Conservation (phyloP, 306 rosid species). For the Dryas alaskensis region DNA sequence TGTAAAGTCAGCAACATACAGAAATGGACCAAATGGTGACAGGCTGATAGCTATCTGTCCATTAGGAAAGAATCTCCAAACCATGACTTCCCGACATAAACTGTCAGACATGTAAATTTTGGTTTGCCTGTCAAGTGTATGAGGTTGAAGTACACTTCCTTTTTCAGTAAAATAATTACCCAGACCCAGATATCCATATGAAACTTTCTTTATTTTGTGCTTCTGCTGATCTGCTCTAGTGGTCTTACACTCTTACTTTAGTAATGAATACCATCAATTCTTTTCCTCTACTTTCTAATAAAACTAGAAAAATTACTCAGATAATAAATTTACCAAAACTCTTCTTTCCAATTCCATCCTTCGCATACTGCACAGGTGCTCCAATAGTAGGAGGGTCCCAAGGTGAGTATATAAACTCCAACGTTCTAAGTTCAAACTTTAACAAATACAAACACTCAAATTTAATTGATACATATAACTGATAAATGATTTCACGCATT, state of each 20-base stretch:
- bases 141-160: background rate
- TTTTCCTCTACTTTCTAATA: background rate
- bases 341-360: too few relatives aligned
- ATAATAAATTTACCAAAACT: too few relatives aligned
- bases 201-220: constrained; percentile 6
- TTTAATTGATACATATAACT: too few relatives aligned
- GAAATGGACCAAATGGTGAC: background rate
- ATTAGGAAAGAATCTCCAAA: constrained; percentile 1
- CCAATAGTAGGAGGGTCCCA: too few relatives aligned
- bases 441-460: background rate
- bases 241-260: background rate
- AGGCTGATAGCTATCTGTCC: background rate
- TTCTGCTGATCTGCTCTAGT: background rate
- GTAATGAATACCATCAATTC: background rate
- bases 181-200: background rate
- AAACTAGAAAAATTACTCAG: too few relatives aligned
- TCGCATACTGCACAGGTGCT: too few relatives aligned
- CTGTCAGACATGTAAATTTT: constrained; percentile 9
- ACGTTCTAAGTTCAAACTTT: background rate
- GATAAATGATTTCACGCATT: background rate
- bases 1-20: background rate
- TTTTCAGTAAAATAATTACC: constrained; percentile 10
- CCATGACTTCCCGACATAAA: constrained; percentile 7
- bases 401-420: too few relatives aligned
- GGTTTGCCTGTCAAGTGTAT: constrained; percentile 3